Percentiles rank a stretch among this genome's conserved stretches.
phyloP scores from a whole-genome alignment of 768 basidiomycete species.

The Tephrocybe sp. region DNA sequence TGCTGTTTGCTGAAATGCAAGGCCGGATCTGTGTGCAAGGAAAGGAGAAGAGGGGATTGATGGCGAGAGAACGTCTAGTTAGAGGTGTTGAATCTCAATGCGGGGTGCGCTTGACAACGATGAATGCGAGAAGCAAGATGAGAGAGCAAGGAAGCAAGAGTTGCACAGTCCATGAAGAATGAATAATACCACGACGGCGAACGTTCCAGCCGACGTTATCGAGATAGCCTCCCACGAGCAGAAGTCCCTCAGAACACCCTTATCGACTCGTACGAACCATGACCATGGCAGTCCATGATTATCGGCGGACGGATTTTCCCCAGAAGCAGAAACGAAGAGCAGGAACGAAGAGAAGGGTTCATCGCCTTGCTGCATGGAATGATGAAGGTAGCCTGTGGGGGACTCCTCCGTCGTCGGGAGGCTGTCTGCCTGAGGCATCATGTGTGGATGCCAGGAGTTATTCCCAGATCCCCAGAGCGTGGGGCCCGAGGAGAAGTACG shows the following conservation, averaged over 20 bases:
- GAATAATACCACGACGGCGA: not conserved
- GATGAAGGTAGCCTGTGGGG: conserved; percentile 74
- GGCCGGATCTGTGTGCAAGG: not conserved
- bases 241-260: conserved; percentile 16
- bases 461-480: conserved; percentile 57
- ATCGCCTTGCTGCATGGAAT: conserved; percentile 63
- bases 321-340: conserved; percentile 34
- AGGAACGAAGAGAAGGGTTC: conserved; percentile 55
- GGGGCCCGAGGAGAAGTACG: conserved; percentile 37
- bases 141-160: not conserved
- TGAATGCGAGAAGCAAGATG: not conserved
- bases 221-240: not conserved
- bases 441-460: conserved; percentile 80
- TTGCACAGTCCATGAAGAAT: not conserved
- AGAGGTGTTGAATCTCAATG: conserved; percentile 13
- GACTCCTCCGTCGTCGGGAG: conserved; percentile 58
- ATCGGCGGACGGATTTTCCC: conserved; percentile 22
- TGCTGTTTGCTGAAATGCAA: not conserved
- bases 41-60: not conserved
- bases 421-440: conserved; percentile 55
- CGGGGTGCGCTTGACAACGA: not conserved
- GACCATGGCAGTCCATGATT: conserved; percentile 20
- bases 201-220: not conserved
- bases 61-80: not conserved
- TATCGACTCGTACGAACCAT: conserved; percentile 24